Conservation (phyloP, 306 rosid species). For the Quercus robur region DNA sequence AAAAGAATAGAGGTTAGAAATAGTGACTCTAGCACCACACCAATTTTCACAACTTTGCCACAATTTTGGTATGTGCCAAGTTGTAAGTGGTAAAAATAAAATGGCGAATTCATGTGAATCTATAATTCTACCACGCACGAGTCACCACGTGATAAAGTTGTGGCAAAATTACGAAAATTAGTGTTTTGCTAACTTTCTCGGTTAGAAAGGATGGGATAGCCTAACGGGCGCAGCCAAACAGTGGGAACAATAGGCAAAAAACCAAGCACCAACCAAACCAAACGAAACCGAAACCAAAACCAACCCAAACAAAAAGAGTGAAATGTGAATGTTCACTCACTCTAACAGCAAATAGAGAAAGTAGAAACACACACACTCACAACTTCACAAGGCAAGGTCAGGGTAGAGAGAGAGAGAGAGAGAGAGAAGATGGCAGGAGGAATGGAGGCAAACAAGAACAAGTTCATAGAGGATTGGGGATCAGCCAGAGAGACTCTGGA, state of each 20-base stretch:
- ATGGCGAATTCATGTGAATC: accelerated
- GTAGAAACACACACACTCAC: neutral
- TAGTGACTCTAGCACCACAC: too few species aligned
- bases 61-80: accelerated
- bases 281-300: too few species aligned
- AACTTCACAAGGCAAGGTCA: neutral
- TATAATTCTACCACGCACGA: accelerated
- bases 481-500: constrained; percentile 83
- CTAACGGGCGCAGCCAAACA: too few species aligned
- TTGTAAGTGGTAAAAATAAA: too few species aligned
- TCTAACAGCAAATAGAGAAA: neutral
- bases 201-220: too few species aligned
- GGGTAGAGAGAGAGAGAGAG: neutral
- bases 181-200: too few species aligned
- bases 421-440: constrained; percentile 80
- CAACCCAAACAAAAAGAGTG: too few species aligned
- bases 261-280: too few species aligned
- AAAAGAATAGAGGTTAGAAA: too few species aligned
- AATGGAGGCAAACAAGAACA: constrained; percentile 92
- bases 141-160: accelerated
- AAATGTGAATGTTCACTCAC: too few species aligned
- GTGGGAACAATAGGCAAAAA: too few species aligned
- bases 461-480: constrained; percentile 87
- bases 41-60: accelerated
- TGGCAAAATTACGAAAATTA: accelerated